Percentiles rank a stretch among this genome's conserved stretches.
phyloP scores from a whole-genome alignment of 2,329 filamentous ascomycete genomes.

The Fusarium drepaniforme region DNA sequence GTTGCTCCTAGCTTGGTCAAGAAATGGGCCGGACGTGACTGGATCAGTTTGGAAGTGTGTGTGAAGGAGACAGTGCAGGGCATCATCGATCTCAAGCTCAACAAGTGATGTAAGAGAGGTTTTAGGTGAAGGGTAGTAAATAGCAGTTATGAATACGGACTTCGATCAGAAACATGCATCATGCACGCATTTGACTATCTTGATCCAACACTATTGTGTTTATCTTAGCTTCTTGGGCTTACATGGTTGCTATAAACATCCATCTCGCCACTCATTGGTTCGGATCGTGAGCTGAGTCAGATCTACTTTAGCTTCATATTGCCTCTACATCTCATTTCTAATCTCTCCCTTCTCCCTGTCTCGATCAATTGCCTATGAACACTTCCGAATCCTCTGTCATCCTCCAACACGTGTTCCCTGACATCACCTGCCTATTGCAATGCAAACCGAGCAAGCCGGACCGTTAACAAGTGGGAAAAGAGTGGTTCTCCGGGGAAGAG shows the following conservation, averaged over 20 bases:
- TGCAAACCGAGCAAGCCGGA: neutral
- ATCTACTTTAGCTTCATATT: neutral
- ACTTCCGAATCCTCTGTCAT: no score
- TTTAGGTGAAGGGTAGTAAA: neutral
- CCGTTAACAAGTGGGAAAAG: neutral
- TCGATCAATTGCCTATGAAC: neutral
- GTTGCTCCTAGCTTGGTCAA: slow-evolving; percentile 17
- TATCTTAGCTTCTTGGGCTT: neutral
- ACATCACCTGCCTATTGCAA: no score
- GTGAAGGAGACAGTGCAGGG: slow-evolving; percentile 1
- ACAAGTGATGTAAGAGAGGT: neutral
- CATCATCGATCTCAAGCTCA: neutral
- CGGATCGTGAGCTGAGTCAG: neutral
- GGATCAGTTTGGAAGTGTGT: slow-evolving; percentile 21
- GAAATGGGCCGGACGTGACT: slow-evolving; percentile 37
- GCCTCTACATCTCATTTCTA: neutral
- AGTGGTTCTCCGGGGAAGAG: neutral
- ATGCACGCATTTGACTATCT: neutral
- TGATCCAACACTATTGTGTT: neutral
- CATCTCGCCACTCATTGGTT: neutral
- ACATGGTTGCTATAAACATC: neutral
- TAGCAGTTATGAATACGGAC: neutral
- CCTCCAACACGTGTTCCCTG: no score
- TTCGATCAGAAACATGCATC: neutral
- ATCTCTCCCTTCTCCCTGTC: neutral